Percentiles rank a stretch among this genome's conserved stretches.
Evolutionary conservation across 2,329 filamentous ascomycete genomes (phyloP).

Genomic region (Colletotrichum plurivorum): DNA sequence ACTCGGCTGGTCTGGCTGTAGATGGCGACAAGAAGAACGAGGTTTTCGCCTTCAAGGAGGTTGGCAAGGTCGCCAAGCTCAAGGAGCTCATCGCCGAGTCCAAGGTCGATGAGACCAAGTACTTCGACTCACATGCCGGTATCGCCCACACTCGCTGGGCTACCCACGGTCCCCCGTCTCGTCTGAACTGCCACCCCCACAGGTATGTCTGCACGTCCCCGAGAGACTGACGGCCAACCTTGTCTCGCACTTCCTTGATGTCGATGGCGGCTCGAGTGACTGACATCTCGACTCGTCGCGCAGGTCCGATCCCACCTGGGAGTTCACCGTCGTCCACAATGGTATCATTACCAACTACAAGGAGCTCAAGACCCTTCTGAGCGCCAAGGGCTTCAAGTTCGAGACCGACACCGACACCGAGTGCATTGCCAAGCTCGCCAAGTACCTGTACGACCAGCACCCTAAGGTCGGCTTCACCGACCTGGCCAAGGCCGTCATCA

Average conservation of each 20-base stretch:
- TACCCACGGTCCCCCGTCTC: slow-evolving; percentile 94
- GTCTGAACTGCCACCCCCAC: slow-evolving; percentile 98
- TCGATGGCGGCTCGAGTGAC: slow-evolving; percentile 37
- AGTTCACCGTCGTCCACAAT: slow-evolving; percentile 98
- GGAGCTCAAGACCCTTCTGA: slow-evolving; percentile 94
- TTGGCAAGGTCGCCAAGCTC: slow-evolving; percentile 98
- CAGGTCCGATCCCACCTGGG: slow-evolving; percentile 94
- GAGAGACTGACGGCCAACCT: slow-evolving; percentile 25
- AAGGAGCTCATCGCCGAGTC: slow-evolving; percentile 90
- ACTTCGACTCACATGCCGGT: slow-evolving; percentile 97
- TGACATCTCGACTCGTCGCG: slow-evolving; percentile 36
- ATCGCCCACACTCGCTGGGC: slow-evolving; percentile 99
- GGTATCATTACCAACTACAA: slow-evolving; percentile 99
- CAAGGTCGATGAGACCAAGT: slow-evolving; percentile 88
- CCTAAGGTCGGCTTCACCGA: slow-evolving; percentile 96
- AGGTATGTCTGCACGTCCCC: slow-evolving; percentile 71
- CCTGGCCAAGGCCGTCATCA: slow-evolving; percentile 96
- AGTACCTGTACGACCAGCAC: slow-evolving; percentile 97
- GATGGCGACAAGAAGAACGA: slow-evolving; percentile 99
- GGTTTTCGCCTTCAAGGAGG: slow-evolving; percentile 97
- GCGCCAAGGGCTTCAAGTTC: slow-evolving; percentile 96
- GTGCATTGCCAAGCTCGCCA: slow-evolving; percentile 98
- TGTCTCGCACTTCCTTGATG: not conserved
- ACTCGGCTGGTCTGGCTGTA: slow-evolving; percentile 94
- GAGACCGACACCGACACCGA: slow-evolving; percentile 99